Evolutionary conservation across 345 rosid species (phyloP).

Genomic region (Aethionema arabicum): DNA sequence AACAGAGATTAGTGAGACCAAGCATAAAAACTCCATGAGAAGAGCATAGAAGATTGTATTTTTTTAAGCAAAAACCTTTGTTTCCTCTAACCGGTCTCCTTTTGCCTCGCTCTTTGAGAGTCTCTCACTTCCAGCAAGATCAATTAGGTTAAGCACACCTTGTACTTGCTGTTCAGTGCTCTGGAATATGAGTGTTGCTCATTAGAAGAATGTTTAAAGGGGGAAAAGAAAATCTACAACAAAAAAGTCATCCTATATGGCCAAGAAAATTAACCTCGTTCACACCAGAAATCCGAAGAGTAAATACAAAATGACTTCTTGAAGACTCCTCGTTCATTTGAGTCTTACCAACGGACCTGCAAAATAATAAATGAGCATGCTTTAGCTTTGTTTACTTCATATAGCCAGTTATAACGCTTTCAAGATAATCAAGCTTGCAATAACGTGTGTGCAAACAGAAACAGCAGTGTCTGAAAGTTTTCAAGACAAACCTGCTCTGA

Average conservation of each 20-base stretch:
- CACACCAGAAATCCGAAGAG: slow-evolving; percentile 73
- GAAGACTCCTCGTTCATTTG: slow-evolving; percentile 88
- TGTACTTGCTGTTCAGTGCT: slow-evolving; percentile 90
- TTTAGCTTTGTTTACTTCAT: slow-evolving; percentile 2
- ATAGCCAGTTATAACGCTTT: no score
- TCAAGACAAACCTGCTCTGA: slow-evolving; percentile 70
- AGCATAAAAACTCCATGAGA: not conserved
- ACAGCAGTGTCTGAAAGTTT: not conserved
- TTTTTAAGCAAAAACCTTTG: slow-evolving; percentile 53
- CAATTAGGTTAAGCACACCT: slow-evolving; percentile 88
- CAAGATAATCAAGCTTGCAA: not conserved
- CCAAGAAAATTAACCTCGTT: slow-evolving; percentile 60
- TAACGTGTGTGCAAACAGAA: not conserved
- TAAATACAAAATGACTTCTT: slow-evolving; percentile 83
- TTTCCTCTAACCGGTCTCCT: slow-evolving; percentile 91
- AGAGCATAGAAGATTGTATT: not conserved
- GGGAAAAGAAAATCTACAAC: slow-evolving; percentile 1
- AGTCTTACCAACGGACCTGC: slow-evolving; percentile 87
- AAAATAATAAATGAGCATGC: slow-evolving; percentile 11
- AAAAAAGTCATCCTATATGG: not conserved
- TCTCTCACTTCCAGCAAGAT: slow-evolving; percentile 97
- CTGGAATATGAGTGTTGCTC: slow-evolving; percentile 40
- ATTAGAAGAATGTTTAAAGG: slow-evolving; percentile 3
- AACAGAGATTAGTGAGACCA: slow-evolving; percentile 15
- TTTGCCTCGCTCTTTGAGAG: slow-evolving; percentile 88